Conservation (phyloP, 2,329 filamentous ascomycete species). For the Sarocladium kiliense region DNA sequence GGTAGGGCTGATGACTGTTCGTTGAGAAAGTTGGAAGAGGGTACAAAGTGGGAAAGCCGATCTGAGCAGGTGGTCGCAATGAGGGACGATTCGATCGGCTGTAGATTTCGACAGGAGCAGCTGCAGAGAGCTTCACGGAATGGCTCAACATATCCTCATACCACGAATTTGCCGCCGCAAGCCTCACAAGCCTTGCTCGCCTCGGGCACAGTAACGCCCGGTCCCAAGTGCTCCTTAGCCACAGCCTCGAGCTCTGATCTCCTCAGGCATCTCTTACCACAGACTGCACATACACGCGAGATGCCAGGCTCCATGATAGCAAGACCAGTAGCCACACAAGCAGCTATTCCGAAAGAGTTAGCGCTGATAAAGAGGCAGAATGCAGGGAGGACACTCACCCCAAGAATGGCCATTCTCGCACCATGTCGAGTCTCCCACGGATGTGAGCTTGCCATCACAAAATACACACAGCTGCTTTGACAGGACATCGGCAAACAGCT, state of each 20-base stretch:
- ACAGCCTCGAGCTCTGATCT: slow-evolving; percentile 33
- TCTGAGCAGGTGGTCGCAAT: too few relatives aligned
- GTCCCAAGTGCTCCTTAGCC: slow-evolving; percentile 23
- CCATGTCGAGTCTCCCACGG: slow-evolving; percentile 27
- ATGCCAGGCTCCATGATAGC: slow-evolving; percentile 49
- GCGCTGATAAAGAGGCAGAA: background rate
- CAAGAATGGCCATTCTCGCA: slow-evolving; percentile 36
- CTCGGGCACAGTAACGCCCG: slow-evolving; percentile 22
- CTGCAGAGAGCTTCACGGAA: too few relatives aligned
- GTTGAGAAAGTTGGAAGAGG: too few relatives aligned
- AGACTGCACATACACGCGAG: slow-evolving; percentile 51
- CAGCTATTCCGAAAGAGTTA: slow-evolving; percentile 27
- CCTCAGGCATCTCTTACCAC: slow-evolving; percentile 45
- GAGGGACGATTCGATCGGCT: too few relatives aligned
- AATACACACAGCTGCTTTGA: slow-evolving; percentile 40
- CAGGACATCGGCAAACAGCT: slow-evolving; percentile 32
- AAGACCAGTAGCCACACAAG: slow-evolving; percentile 48
- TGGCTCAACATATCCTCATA: too few relatives aligned
- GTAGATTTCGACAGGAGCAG: too few relatives aligned
- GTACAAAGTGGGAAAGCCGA: too few relatives aligned
- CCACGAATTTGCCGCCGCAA: slow-evolving; percentile 37
- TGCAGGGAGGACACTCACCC: slow-evolving; percentile 23
- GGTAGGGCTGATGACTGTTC: too few relatives aligned
- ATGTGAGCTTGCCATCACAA: slow-evolving; percentile 32
- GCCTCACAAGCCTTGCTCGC: slow-evolving; percentile 32